Percentiles rank a stretch among this genome's conserved stretches.
These are phyloP conservation scores for Starmerella stigmatis DNA, from an alignment of 805 yeast genomes.

Conservation along the genomic window DNA sequence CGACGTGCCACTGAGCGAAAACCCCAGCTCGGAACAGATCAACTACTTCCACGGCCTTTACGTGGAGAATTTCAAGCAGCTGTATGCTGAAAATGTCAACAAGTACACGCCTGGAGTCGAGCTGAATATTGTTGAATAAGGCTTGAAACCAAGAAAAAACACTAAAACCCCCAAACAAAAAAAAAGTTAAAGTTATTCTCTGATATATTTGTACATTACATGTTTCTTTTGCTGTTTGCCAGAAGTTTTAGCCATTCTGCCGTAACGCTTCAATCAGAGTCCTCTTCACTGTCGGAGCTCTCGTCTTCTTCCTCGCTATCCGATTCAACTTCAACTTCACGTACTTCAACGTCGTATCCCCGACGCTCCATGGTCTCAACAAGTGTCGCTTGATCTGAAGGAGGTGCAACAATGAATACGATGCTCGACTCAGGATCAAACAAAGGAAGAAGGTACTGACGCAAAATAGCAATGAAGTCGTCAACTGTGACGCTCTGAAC, in stretches of 20 bases:
- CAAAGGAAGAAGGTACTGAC: constrained; percentile 52
- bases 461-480: constrained; percentile 39
- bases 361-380: constrained; percentile 37
- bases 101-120: constrained; percentile 21
- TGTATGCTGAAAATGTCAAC: constrained; percentile 57
- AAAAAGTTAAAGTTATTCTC: no score
- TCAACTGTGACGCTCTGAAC: constrained; percentile 42
- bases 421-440: constrained; percentile 49
- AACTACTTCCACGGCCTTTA: constrained; percentile 60
- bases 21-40: constrained; percentile 16
- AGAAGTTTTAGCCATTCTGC: no score
- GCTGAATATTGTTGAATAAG: constrained; percentile 19
- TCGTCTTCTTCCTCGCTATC: constrained; percentile 2
- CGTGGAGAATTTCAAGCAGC: constrained; percentile 47
- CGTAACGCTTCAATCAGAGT: no score
- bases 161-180: no score
- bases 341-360: constrained; percentile 55
- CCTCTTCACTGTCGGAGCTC: background rate
- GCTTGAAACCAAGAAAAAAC: no score
- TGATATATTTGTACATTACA: no score
- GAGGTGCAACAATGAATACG: constrained; percentile 65
- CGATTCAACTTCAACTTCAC: constrained; percentile 37
- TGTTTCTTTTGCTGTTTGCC: no score
- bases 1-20: constrained; percentile 24
- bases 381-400: constrained; percentile 45